Evolutionary conservation across 768 basidiomycete species (phyloP).

Genomic region (Leccinum sublutescens): DNA sequence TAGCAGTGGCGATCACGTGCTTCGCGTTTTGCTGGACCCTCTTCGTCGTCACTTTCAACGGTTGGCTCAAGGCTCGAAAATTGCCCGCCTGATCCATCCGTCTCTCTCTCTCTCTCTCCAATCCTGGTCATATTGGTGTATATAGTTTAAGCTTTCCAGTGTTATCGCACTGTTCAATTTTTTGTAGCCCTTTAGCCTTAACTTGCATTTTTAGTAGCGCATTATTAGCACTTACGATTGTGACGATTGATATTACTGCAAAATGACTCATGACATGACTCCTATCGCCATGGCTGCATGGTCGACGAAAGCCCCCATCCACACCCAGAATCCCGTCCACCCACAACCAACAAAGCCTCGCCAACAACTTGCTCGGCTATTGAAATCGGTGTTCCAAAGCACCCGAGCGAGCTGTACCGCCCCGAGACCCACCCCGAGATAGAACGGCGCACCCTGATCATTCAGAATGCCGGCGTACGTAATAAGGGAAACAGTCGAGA

Average conservation of each 20-base stretch:
- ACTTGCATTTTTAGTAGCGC: background rate
- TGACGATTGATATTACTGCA: background rate
- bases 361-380: slow-evolving; percentile 82
- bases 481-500: slow-evolving; percentile 69
- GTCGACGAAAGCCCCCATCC: slow-evolving; percentile 76
- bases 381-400: slow-evolving; percentile 70
- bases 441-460: slow-evolving; percentile 74
- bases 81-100: slow-evolving; percentile 14
- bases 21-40: slow-evolving; percentile 85
- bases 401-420: slow-evolving; percentile 77
- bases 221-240: background rate
- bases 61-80: slow-evolving; percentile 61
- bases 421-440: slow-evolving; percentile 70
- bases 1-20: slow-evolving; percentile 83
- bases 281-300: slow-evolving; percentile 40
- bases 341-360: slow-evolving; percentile 85
- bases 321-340: slow-evolving; percentile 85
- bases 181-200: background rate
- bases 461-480: slow-evolving; percentile 81
- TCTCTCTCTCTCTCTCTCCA: too few species aligned
- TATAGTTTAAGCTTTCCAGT: background rate
- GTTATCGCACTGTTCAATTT: background rate
- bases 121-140: background rate
- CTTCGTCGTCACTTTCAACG: slow-evolving; percentile 73
- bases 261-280: background rate